Percentiles rank a stretch among this genome's conserved stretches.
These are phyloP conservation scores for Citrullus amarus DNA, from an alignment of 306 rosid species.

Conservation along the genomic window DNA sequence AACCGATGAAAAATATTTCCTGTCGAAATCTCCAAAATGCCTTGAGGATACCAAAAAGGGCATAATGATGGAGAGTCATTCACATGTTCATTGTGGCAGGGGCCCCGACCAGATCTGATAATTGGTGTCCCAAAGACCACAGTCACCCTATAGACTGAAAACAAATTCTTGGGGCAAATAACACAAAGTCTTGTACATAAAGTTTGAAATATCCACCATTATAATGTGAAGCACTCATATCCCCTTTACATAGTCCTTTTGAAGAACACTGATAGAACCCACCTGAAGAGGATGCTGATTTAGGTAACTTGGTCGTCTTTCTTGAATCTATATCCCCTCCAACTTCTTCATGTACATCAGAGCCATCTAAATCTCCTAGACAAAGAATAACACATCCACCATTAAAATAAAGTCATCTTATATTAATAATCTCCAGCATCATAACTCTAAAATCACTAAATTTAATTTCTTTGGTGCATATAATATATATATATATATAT, in stretches of 20 bases:
- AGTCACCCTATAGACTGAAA: slow-evolving; percentile 83
- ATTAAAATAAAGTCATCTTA: background rate
- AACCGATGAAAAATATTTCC: slow-evolving; percentile 60
- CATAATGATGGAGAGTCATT: slow-evolving; percentile 46
- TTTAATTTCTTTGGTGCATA: background rate
- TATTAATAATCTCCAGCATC: background rate
- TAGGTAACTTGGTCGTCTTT: slow-evolving; percentile 59
- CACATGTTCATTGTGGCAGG: slow-evolving; percentile 68
- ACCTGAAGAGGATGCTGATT: slow-evolving; percentile 99
- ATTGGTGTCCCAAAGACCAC: slow-evolving; percentile 71
- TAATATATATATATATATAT: background rate
- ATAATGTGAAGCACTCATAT: slow-evolving; percentile 87
- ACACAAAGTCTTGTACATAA: slow-evolving; percentile 71
- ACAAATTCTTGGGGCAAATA: slow-evolving; percentile 69
- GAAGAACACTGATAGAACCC: slow-evolving; percentile 90
- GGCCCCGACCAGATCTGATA: slow-evolving; percentile 55
- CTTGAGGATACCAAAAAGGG: slow-evolving; percentile 51
- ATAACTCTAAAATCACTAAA: background rate
- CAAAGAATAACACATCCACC: background rate
- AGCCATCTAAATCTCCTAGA: slow-evolving; percentile 95
- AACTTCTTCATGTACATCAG: slow-evolving; percentile 56
- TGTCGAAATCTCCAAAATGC: slow-evolving; percentile 66
- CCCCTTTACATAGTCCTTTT: slow-evolving; percentile 92
- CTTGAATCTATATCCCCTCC: slow-evolving; percentile 61
- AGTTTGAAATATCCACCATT: slow-evolving; percentile 83